Base-by-base conservation (phyloP, 202 grass and related monocot genomes). In the Zoysia matrella region DNA sequence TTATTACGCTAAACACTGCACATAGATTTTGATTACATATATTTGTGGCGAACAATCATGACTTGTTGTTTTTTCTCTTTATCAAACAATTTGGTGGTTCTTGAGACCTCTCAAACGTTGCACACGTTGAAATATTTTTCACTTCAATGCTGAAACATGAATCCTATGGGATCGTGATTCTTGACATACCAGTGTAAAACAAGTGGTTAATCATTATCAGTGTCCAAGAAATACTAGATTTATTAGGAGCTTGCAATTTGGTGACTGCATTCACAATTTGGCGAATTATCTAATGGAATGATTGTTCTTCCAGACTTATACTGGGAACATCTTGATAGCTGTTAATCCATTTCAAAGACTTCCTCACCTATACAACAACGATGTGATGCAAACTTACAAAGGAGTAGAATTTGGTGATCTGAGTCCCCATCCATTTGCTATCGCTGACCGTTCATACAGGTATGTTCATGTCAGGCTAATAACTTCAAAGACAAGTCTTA, bases 331-430 rank as follows among this genome's bases (percentile, higher is more conserved):
- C 86, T 86, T 98, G 71, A 98, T 98, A 82, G 95, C 95, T 6
- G 90, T 98, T 60, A 98, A 98, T 82, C 95, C 95, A 80, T 98
- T 98, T 47, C 91, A 88, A 91, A 90, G 92, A 47, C 79, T 98
- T 80, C 89, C 95, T 67, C 95, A 98, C 78, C 89, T 98, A 40
- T 98, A 98, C 86, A 92, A 83, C 79, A 93, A 91, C 54, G 85
- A 98, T 57, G 93, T 98, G 95, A 98, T 98, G 95, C 85, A 87
- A 69, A 85, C 91, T 58, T 98, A 98, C 77, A 93, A 98, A 77
- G 90, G 90, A 76, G 95, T 89, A 11, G 85, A 69, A 11, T 95
- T 98, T 86, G 95, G 95, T 78, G 95, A 98, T 40, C 75, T 98
- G 66, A 91, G 89, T 63, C 95, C 95, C 62, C 95, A 98, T 91